These are phyloP conservation scores for Fraxinus sp. DNA, from an alignment of 305 asterid genomes.

Conservation along the genomic window DNA sequence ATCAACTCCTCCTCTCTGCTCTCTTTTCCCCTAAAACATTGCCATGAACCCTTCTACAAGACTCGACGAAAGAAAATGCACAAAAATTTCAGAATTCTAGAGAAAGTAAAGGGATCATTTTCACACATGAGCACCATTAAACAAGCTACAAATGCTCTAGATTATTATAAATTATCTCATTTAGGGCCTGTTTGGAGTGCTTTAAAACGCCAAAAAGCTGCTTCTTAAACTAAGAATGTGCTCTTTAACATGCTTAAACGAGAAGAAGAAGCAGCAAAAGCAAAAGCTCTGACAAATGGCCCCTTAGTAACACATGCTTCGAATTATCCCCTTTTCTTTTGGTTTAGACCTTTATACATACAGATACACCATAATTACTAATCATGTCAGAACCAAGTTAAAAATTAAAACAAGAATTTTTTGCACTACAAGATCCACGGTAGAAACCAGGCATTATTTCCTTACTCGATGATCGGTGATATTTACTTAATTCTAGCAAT, in stretches of 20 bases:
- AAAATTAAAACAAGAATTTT: neutral
- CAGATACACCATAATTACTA: neutral
- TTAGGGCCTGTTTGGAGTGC: neutral
- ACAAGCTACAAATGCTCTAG: neutral
- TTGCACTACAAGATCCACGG: neutral
- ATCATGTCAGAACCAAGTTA: neutral
- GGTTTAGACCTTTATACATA: neutral
- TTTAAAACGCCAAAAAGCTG: neutral
- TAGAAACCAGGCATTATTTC: neutral
- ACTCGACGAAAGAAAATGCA: neutral
- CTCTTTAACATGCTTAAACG: neutral
- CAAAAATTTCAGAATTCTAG: neutral
- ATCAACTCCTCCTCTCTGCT: conserved; percentile 38
- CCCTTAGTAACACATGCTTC: neutral
- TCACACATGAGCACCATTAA: neutral
- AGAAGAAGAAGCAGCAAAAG: neutral
- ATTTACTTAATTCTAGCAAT: neutral
- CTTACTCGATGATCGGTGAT: neutral
- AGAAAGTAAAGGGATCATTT: too few species aligned
- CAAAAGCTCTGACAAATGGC: neutral
- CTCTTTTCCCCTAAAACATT: conserved; percentile 50
- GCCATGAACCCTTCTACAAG: conserved; percentile 65
- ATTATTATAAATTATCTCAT: neutral
- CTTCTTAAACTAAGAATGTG: neutral
- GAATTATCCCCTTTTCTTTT: neutral